Conservation (phyloP, 352 stramenopile genomes). For the Globisporangium barbulae region DNA sequence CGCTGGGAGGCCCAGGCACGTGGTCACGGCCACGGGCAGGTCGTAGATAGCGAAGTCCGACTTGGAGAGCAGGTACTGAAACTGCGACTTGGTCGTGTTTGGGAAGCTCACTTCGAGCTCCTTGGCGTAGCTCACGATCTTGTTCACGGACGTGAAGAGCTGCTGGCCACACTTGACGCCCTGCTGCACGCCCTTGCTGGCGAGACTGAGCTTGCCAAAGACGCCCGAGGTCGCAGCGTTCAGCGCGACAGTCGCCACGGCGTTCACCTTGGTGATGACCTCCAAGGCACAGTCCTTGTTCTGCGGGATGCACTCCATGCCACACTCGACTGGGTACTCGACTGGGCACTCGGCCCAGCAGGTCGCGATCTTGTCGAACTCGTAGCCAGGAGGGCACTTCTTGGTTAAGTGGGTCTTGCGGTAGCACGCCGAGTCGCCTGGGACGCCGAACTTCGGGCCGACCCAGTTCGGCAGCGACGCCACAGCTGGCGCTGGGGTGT, state of each 20-base stretch:
- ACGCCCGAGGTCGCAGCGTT: slow-evolving; percentile 50
- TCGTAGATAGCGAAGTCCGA: slow-evolving; percentile 54
- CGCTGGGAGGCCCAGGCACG: slow-evolving; percentile 31
- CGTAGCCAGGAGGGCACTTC: slow-evolving; percentile 19
- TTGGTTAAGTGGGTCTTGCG: slow-evolving; percentile 22
- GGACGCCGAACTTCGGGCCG: slow-evolving; percentile 17
- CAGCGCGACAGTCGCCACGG: slow-evolving; percentile 47
- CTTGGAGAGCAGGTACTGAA: slow-evolving; percentile 52
- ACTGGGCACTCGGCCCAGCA: slow-evolving; percentile 75
- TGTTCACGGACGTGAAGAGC: slow-evolving; percentile 42
- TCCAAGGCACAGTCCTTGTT: slow-evolving; percentile 58
- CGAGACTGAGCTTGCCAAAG: slow-evolving; percentile 39
- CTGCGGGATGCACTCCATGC: slow-evolving; percentile 64
- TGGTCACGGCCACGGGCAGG: slow-evolving; percentile 43
- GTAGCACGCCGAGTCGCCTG: slow-evolving; percentile 21
- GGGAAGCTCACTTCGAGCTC: slow-evolving; percentile 32
- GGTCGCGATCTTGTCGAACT: slow-evolving; percentile 38
- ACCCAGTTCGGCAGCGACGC: slow-evolving; percentile 21
- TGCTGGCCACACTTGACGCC: slow-evolving; percentile 48
- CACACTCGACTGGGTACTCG: slow-evolving; percentile 69
- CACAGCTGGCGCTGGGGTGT: slow-evolving; percentile 2
- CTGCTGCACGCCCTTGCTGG: slow-evolving; percentile 39
- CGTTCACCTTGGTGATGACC: slow-evolving; percentile 45
- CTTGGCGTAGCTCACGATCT: slow-evolving; percentile 39
- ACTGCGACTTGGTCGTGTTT: slow-evolving; percentile 44